Evolutionary conservation across 805 yeast species (phyloP).

Genomic region (Metschnikowia borealis): DNA sequence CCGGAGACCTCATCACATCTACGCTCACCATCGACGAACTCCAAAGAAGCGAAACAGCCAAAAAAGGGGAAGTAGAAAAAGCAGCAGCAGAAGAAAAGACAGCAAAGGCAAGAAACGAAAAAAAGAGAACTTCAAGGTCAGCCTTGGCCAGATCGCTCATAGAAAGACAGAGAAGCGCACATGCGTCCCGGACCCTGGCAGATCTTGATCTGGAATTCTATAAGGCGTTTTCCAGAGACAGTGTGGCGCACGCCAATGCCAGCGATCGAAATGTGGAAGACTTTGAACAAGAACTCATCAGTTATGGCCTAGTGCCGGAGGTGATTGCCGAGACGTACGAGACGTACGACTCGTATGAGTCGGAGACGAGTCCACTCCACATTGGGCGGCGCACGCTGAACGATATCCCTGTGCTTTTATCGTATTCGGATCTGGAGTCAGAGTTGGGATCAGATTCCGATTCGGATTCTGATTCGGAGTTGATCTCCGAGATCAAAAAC

Average conservation of each 20-base stretch:
- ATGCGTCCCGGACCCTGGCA: not conserved
- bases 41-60: no score
- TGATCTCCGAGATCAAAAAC: slow-evolving; percentile 14
- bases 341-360: not conserved
- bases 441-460: slow-evolving; percentile 7
- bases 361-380: slow-evolving; percentile 9
- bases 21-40: not conserved
- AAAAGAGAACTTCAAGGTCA: no score
- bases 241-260: not conserved
- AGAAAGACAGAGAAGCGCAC: not conserved
- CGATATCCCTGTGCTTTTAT: slow-evolving; percentile 3
- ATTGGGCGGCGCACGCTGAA: slow-evolving; percentile 1
- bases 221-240: slow-evolving; percentile 1
- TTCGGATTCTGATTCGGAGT: slow-evolving; percentile 19
- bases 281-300: slow-evolving; percentile 12
- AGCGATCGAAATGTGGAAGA: not conserved
- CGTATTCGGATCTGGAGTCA: slow-evolving; percentile 2
- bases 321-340: not conserved
- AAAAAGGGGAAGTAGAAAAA: no score
- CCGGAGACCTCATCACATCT: slow-evolving; percentile 31
- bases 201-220: not conserved
- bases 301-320: slow-evolving; percentile 8
- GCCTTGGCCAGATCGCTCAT: not conserved
- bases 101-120: no score
- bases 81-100: no score